phyloP scores from a whole-genome alignment of 1,139 yeast species.

The Lodderomyces theae region DNA sequence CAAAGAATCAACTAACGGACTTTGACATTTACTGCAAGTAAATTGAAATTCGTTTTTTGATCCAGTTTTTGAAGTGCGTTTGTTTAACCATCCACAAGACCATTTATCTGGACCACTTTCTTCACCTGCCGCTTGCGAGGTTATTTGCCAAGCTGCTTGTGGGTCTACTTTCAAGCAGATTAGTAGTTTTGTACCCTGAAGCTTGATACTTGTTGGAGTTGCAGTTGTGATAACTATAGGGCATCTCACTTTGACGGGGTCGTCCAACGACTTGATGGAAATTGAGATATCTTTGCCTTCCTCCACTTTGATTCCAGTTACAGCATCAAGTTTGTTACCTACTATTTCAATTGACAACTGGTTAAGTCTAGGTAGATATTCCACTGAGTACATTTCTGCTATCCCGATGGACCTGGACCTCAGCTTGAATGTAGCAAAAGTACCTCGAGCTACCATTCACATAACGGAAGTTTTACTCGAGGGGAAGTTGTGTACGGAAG shows the following conservation, averaged over 20 bases:
- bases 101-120: slow-evolving; percentile 19
- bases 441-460: not conserved
- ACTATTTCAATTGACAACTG: slow-evolving; percentile 18
- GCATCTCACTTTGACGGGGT: not conserved
- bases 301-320: not conserved
- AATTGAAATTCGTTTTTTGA: slow-evolving; percentile 32
- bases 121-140: slow-evolving; percentile 6
- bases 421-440: not conserved
- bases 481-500: no score
- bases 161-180: not conserved
- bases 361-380: slow-evolving; percentile 39
- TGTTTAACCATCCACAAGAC: slow-evolving; percentile 40
- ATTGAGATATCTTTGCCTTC: not conserved
- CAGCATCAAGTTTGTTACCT: not conserved
- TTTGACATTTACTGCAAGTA: slow-evolving; percentile 32
- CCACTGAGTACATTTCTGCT: slow-evolving; percentile 38
- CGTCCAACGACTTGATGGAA: not conserved
- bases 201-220: not conserved
- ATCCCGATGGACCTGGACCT: no score
- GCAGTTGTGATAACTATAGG: not conserved
- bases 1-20: slow-evolving; percentile 26
- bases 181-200: not conserved
- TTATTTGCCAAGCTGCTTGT: not conserved
- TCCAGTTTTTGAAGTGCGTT: slow-evolving; percentile 27
- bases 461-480: not conserved